These are phyloP conservation scores for Colletotrichum navitas DNA, from an alignment of 2,329 filamentous ascomycete species.

Conservation along the genomic window DNA sequence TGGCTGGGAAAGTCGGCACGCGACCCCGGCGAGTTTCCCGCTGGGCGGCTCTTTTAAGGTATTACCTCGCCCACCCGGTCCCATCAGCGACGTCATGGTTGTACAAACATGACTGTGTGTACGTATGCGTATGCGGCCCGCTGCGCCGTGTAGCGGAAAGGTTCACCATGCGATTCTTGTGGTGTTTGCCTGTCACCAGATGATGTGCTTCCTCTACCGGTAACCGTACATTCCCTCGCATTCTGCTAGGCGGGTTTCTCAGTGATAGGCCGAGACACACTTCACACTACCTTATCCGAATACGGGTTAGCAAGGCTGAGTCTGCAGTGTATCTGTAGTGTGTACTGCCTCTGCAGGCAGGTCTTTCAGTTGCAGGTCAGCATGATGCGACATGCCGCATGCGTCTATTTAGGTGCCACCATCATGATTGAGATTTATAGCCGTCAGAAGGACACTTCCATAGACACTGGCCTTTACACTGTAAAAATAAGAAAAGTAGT, in stretches of 20 bases:
- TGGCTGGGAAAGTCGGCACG: slow-evolving; percentile 41
- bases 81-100: slow-evolving; percentile 25
- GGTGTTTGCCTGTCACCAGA: background rate
- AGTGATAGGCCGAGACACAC: background rate
- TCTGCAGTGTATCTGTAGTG: background rate
- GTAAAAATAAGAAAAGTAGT: too few relatives aligned
- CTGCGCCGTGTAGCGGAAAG: background rate
- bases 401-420: too few relatives aligned
- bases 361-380: too few relatives aligned
- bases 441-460: too few relatives aligned
- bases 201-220: background rate
- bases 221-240: background rate
- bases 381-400: too few relatives aligned
- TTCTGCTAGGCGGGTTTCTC: background rate
- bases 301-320: slow-evolving; percentile 13
- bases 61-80: background rate
- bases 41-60: slow-evolving; percentile 17
- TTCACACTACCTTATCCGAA: background rate
- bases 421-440: too few relatives aligned
- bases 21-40: slow-evolving; percentile 28
- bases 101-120: too few relatives aligned
- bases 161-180: background rate
- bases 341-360: too few relatives aligned
- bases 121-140: background rate
- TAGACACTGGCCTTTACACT: too few relatives aligned